Conservation (phyloP, 768 basidiomycete species). For the Boletus coccyginus region DNA sequence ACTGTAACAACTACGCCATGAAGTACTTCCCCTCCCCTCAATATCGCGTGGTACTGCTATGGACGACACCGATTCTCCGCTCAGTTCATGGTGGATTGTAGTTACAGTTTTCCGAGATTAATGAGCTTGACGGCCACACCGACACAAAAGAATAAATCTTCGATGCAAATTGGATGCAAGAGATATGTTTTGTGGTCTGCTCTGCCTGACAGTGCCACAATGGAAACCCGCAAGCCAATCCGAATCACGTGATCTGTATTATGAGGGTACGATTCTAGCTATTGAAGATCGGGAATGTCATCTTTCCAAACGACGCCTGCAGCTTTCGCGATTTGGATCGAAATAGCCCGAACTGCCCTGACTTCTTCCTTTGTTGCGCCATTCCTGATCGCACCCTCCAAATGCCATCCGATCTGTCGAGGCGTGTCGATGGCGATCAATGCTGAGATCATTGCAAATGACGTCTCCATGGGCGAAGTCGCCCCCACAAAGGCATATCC, state of each 20-base stretch:
- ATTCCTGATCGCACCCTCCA: constrained; percentile 51
- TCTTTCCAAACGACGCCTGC: constrained; percentile 53
- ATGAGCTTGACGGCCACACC: neutral
- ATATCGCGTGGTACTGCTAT: too few species aligned
- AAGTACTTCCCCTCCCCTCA: too few species aligned
- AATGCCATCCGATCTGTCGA: constrained; percentile 64
- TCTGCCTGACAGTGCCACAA: neutral
- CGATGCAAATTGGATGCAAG: neutral
- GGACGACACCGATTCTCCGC: too few species aligned
- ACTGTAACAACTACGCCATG: too few species aligned
- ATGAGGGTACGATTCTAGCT: neutral
- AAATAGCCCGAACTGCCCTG: constrained; percentile 51
- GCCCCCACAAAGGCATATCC: constrained; percentile 49
- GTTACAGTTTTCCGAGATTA: neutral
- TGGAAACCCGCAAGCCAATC: neutral
- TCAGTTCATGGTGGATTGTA: too few species aligned
- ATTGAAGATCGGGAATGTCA: constrained; percentile 44
- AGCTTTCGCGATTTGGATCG: constrained; percentile 47
- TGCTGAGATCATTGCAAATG: constrained; percentile 58
- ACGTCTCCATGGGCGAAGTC: constrained; percentile 51
- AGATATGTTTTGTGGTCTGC: too few species aligned
- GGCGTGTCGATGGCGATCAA: constrained; percentile 62
- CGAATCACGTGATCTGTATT: constrained; percentile 17
- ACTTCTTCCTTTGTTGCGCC: constrained; percentile 55
- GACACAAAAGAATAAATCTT: neutral